Percentiles rank a stretch among this genome's conserved stretches.
Conservation (phyloP, 179 eudicot genomes). For the Corrigiola litoralis region DNA sequence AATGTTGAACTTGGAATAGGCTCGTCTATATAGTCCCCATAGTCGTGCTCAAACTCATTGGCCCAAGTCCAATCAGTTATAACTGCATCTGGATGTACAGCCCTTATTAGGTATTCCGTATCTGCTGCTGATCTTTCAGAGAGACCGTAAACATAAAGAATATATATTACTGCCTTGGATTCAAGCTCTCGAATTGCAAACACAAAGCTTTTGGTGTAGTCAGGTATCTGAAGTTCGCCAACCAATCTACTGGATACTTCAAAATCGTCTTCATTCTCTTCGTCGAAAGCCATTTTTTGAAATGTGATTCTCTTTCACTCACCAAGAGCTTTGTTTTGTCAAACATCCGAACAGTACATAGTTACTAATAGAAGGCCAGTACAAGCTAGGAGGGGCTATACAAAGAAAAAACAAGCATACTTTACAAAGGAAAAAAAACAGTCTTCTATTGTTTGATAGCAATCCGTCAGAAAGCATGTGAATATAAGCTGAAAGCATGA, state of each 20-base stretch:
- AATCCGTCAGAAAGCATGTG: neutral
- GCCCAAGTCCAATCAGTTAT: slow-evolving; percentile 16
- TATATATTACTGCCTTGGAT: neutral
- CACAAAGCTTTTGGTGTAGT: slow-evolving; percentile 2
- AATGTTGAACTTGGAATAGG: slow-evolving; percentile 12
- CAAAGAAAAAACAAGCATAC: neutral
- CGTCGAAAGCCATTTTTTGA: neutral
- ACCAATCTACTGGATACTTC: neutral
- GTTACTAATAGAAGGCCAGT: neutral
- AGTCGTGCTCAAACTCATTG: neutral
- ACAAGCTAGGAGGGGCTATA: neutral
- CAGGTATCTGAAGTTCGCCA: neutral
- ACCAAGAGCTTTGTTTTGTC: neutral
- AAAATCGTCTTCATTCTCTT: neutral
- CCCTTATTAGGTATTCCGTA: neutral
- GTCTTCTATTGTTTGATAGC: neutral
- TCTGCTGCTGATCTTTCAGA: slow-evolving; percentile 14
- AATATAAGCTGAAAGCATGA: neutral
- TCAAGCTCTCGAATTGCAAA: neutral
- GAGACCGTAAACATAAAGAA: slow-evolving; percentile 2
- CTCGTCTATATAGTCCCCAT: slow-evolving; percentile 9
- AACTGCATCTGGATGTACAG: slow-evolving; percentile 12
- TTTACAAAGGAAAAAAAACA: neutral
- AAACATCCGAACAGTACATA: neutral
- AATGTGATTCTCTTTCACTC: neutral